A percentile compares a stretch with the other conserved stretches of the same genome.
Conservation (phyloP, 495 filamentous ascomycete species). For the Bathelium albidoporum region DNA sequence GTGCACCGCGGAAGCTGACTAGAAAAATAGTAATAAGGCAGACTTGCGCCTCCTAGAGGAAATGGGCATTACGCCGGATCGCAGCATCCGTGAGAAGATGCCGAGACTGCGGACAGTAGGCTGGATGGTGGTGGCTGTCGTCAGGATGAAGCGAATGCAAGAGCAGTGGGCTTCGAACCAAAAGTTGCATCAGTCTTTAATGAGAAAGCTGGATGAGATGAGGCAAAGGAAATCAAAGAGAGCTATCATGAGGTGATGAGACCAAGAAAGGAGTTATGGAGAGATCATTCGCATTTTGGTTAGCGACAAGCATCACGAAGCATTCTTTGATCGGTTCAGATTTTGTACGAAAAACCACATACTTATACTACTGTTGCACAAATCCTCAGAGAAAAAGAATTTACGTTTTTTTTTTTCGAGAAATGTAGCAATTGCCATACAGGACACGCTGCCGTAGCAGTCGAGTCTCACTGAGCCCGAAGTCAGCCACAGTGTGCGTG, state of each 20-base stretch:
- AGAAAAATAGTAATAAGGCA: slow-evolving; percentile 66
- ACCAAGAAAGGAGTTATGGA: neutral
- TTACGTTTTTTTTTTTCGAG: neutral
- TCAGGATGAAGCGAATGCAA: slow-evolving; percentile 45
- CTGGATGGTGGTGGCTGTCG: slow-evolving; percentile 42
- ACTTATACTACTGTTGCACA: neutral
- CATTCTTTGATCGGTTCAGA: neutral
- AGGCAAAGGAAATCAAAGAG: neutral
- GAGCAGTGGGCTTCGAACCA: slow-evolving; percentile 35
- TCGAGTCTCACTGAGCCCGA: neutral
- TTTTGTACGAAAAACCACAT: neutral
- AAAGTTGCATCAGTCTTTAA: slow-evolving; percentile 26
- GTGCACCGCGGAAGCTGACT: slow-evolving; percentile 14
- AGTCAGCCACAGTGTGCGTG: neutral
- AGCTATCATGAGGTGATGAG: neutral
- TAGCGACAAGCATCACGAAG: neutral
- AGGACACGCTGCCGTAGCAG: neutral
- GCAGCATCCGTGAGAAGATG: slow-evolving; percentile 31
- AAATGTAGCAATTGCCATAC: neutral
- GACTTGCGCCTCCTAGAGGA: slow-evolving; percentile 73
- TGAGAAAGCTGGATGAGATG: slow-evolving; percentile 7
- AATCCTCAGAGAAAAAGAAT: neutral
- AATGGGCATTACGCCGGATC: slow-evolving; percentile 56
- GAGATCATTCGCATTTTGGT: neutral
- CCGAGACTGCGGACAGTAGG: slow-evolving; percentile 40